Base-by-base conservation (phyloP, 2,329 filamentous ascomycete genomes). In the Botrytis fragariae region DNA sequence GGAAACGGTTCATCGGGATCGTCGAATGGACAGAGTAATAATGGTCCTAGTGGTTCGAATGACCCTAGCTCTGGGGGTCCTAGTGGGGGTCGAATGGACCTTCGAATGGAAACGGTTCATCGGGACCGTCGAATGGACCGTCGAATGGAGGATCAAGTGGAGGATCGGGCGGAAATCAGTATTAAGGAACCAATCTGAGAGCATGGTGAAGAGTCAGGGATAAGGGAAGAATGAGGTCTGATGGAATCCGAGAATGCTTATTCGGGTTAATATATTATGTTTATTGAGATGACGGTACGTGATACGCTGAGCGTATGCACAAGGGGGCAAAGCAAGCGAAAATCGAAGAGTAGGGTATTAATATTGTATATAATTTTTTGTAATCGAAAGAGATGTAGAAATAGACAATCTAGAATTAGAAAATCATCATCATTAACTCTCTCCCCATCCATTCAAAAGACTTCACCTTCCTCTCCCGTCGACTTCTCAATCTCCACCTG, bases 401-500 rank as follows among this genome's bases (percentile, higher is more conserved):
- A 4, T 18, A 57, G 3, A 29, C 7, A 57, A 32, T 29, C n/a
- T 4, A 57, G 14, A 57, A 57, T 57, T n/a, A 29, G 16, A 57
- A 18, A 14, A 8, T 1, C 16, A 29, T 57, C 9, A 32, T 57
- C 14, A 16, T 54, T 54, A 51, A 29, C 18, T 14, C 3, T 29
- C 20, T 42, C 16, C 35, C 18, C 44, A n/a, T 8, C 10, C 18
- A 25, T 68, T 42, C 6, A 91, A 7, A 92, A 91, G 73, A 94
- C 85, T 18, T 84, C 87, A 72, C 84, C 86, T 0, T 92, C 91
- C 74, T 86, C 84, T 76, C 92, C 85, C 5, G 87, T 91, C 22
- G 89, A 89, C 81, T 89, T 87, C 1, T 85, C 89, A 32, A 91
- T 85, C 78, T 89, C 83, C 32, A 88, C 90, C 77, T 89, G 85